Base-by-base conservation (phyloP, 2,329 filamentous ascomycete species). In the Reticulascus tulasneorum region DNA sequence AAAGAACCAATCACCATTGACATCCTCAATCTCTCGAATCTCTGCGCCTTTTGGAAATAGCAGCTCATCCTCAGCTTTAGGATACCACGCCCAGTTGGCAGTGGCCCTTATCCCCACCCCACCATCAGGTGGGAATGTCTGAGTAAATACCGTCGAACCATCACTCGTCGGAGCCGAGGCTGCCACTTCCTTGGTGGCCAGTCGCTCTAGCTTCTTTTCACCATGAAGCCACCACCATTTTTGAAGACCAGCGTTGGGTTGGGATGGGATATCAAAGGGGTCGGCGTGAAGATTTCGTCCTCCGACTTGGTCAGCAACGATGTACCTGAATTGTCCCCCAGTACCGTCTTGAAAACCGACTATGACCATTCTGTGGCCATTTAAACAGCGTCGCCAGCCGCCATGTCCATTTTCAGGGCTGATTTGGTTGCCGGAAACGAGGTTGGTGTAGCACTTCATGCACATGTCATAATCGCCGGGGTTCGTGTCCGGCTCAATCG, bases 1-100 rank as follows among this genome's bases (percentile, higher is more conserved):
- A 64, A 83, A 84, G 52, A 76, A 89, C 90, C 90, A 97, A 57
- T 95, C 89, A 13, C 83, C 86, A 56, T 95, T 95, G 30, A 94
- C 79, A 58, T 93, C 85, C 56, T 91, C 84, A 23, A 84, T 79
- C 64, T 97, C 91, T 7, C 74, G 73, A 11, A 97, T 76, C 59
- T 93, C 86, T 0, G 90, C 89, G 9, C 85, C 82, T 33, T 80
- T 81, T 0, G 91, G 91, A 49, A 97, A 96, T 44, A 82, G 60
- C 25, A 97, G 63, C 62, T 97, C 91, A 54, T 95, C 86, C 15
- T 67, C 69, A 2, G 75, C 75, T 1, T 42, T 42, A 0, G 88
- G 87, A 53, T 84, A 90, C 72, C 87, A 94, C 5, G 79, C 73
- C 85, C 87, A 96, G 12, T 73, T 61, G 0, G 87, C 87, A 17